Percentiles rank a stretch among this genome's conserved stretches.
These are phyloP conservation scores for Tripterygium wilfordii DNA, from an alignment of 177 flowering plant species.

Conservation along the genomic window DNA sequence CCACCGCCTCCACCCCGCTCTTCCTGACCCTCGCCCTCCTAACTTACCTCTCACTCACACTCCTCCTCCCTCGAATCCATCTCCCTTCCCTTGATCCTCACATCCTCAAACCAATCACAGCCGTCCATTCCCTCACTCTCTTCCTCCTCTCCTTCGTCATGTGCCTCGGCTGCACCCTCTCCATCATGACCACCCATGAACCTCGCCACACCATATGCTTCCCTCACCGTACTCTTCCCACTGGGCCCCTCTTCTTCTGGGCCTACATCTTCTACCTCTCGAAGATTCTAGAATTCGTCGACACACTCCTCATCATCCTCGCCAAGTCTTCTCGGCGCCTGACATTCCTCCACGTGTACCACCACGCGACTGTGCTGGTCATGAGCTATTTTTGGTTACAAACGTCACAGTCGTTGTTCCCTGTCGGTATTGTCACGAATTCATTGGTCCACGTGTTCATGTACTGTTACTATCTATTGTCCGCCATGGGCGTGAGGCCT, in stretches of 20 bases:
- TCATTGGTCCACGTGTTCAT: constrained; percentile 76
- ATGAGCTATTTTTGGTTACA: constrained; percentile 83
- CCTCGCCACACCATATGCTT: constrained; percentile 69
- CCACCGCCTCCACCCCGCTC: constrained; percentile 43
- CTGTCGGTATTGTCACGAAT: constrained; percentile 78
- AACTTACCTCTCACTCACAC: constrained; percentile 50
- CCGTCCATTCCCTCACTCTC: constrained; percentile 60
- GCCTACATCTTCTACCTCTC: constrained; percentile 91
- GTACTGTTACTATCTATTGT: constrained; percentile 74
- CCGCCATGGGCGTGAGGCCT: constrained; percentile 59
- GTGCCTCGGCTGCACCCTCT: constrained; percentile 71
- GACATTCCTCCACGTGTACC: constrained; percentile 94
- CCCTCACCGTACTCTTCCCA: constrained; percentile 51
- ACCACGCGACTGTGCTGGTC: constrained; percentile 74
- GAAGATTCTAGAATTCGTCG: constrained; percentile 67
- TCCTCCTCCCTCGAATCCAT: constrained; percentile 24
- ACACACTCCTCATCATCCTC: constrained; percentile 73
- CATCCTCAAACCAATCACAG: constrained; percentile 15
- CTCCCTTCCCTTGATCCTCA: constrained; percentile 16
- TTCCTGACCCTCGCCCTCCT: constrained; percentile 57
- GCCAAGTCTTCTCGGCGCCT: constrained; percentile 41
- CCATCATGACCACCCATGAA: constrained; percentile 39
- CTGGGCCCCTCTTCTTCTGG: constrained; percentile 91
- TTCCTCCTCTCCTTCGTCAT: constrained; percentile 67
- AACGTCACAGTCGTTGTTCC: constrained; percentile 63